Base-by-base conservation (phyloP, 495 filamentous ascomycete genomes). In the Opeltia flavorubescens region DNA sequence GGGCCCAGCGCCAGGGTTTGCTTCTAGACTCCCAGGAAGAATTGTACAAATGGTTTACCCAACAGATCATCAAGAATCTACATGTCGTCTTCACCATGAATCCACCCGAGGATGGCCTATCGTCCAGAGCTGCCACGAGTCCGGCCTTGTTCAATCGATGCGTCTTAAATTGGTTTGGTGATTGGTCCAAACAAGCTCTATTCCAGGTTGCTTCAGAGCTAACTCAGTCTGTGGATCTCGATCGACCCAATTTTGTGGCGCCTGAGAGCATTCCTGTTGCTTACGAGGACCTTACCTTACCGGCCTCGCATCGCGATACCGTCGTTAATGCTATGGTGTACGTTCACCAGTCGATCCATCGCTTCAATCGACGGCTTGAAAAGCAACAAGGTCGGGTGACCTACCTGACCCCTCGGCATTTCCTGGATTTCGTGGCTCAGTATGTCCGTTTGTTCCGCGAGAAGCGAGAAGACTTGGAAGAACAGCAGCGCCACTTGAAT, bases 21-120 rank as follows among this genome's bases (percentile, higher is more conserved):
- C 75, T 96, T 36, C 76, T 96, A 0, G 91, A 99, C 65, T 95
- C 89, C 0, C 87, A 94, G 58, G 91, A 99, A 67, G 91, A 99
- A 66, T 71, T 96, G 1, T 96, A 99, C 71, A 95, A 95, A 65
- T 99, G 91, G 91, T 99, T 99, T 67, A 99, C 93, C 0, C 84
- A 93, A 49, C 91, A 99, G 65, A 96, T 99, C 52, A 83, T 95
- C 61, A 95, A 93, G 74, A 99, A 99, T 58, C 65, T 99, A 33
- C 91, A 99, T 59, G 93, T 99, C 47, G 91, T 99, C 30, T 96
- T 99, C 59, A 99, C 91, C 2, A 99, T 99, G 91, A 99, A 99
- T 62, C 91, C 91, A n/a, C 91, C 91, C 4, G 84, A 95, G 60
- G 93, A 89, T 50, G 91, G 89, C 1, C 65, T 99, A 34, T 88